These are phyloP conservation scores for maize (Zea mays) DNA, from an alignment of 176 grass and related monocot species.

Conservation along the genomic window Zm-B73-REFERENCE-NAM-5.0 NC_050097.1:209775501-209776000, in stretches of 20 bases:
- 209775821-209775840: not conserved
- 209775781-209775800: not conserved
- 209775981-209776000: not conserved
- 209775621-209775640: too few relatives aligned
- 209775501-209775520: too few relatives aligned
- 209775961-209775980: not conserved
- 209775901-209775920: not conserved
- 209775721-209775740: not conserved
- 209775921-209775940: constrained; percentile 22
- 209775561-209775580: too few relatives aligned
- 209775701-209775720: too few relatives aligned
- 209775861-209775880: not conserved
- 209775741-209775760: not conserved
- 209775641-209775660: too few relatives aligned
- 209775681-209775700: too few relatives aligned
- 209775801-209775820: not conserved
- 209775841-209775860: not conserved
- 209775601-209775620: too few relatives aligned
- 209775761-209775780: not conserved
- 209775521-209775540: too few relatives aligned
- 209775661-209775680: too few relatives aligned
- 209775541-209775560: too few relatives aligned
- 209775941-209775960: not conserved
- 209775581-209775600: too few relatives aligned
- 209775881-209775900: not conserved